A percentile compares a stretch with the other conserved stretches of the same genome.
phyloP scores from a whole-genome alignment of 2,329 filamentous ascomycete genomes.

The Cladosporium sp. region DNA sequence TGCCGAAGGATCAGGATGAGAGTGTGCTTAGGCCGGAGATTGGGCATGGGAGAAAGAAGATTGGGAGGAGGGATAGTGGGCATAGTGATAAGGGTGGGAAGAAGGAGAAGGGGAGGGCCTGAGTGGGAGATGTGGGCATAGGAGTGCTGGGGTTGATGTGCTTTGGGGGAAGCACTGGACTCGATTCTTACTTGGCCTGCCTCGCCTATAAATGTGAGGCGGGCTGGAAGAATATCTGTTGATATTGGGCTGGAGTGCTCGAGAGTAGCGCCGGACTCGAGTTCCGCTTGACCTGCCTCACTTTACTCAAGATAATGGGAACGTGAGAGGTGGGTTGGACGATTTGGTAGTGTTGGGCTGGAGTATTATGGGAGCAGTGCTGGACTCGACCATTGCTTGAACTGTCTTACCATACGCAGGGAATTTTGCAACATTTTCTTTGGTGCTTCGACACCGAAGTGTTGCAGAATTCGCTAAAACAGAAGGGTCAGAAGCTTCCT shows the following conservation, averaged over 20 bases:
- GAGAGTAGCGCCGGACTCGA: too few species aligned
- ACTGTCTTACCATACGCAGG: neutral
- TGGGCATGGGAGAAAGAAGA: constrained; percentile 26
- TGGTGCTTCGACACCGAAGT: neutral
- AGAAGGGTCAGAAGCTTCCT: neutral
- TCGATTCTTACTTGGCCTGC: neutral
- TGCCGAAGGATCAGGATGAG: constrained; percentile 58
- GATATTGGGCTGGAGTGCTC: too few species aligned
- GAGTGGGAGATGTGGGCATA: neutral
- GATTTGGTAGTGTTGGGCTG: too few species aligned
- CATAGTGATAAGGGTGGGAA: constrained; percentile 28
- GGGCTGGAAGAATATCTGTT: too few species aligned
- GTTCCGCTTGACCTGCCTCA: too few species aligned
- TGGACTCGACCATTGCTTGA: neutral
- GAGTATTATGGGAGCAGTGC: neutral
- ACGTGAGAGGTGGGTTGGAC: too few species aligned
- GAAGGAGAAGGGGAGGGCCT: constrained; percentile 25
- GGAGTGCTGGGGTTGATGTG: neutral
- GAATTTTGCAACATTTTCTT: neutral
- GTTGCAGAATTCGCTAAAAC: neutral
- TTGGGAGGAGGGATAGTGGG: constrained; percentile 33
- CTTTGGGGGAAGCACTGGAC: neutral
- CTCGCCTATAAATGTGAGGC: too few species aligned
- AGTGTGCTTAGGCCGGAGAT: constrained; percentile 17
- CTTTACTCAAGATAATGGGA: too few species aligned